Base-by-base conservation (phyloP, 257 asterid genomes). In the Primulina huaijiensis region DNA sequence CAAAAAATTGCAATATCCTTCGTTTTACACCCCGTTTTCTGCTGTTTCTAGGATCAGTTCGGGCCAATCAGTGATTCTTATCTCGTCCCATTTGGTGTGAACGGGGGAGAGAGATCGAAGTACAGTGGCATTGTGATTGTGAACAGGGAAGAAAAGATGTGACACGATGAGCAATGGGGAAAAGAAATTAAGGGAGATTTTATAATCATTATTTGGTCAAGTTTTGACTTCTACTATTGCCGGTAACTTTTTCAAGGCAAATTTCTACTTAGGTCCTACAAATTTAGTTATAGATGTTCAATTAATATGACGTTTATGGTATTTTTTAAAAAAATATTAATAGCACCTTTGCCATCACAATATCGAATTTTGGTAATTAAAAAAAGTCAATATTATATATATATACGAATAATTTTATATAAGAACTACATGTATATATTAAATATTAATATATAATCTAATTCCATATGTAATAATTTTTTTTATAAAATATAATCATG, bases 191-290 rank as follows among this genome's bases (percentile, higher is more conserved):
- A 82, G 8, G 52, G 83, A 73, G 72, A 62, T 68, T 86, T 81
- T 88, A 88, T 88, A 88, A 86, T 84, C 81, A 72, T 30, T 53
- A 65, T 72, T 73, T 71, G 73, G 79, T 65, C 65, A 57, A 31
- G 33, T 25, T 33, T 34, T 33, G 27, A 34, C 56, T 37, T 29
- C 52, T 7, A 9, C 19, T 23, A 40, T 50, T 46, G 56, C 56
- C 56, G n/a, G 34, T 23, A 30, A 9, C 8, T 31, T 12, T 60
- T 8, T 27, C 16, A 19, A 25, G 64, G 37, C 38, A 60, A 9
- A 23, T 34, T 63, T 34, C 1, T 35, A 9, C 29, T 34, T 34
- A n/a, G 2, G 7, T 11, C 19, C 25, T 25, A 52, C 9, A 14
- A 3, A 31, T n/a, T 10, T 34, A 30, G 17, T 14, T 8, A n/a